phyloP scores from a whole-genome alignment of 345 rosid species.

The Aurinia saxatilis region DNA sequence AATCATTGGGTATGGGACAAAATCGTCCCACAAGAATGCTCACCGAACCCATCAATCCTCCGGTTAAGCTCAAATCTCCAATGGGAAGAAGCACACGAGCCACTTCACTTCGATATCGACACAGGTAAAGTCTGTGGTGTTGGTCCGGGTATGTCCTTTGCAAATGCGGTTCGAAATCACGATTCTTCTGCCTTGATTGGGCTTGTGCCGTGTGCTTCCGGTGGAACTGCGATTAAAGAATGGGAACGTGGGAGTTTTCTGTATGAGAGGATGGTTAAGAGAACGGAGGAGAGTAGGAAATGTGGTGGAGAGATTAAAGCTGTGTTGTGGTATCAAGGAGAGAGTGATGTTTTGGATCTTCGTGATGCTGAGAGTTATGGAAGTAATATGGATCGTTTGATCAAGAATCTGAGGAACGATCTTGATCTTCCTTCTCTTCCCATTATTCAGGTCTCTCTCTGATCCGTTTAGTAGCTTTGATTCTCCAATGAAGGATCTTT shows the following conservation, averaged over 20 bases:
- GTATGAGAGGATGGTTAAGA: constrained; percentile 67
- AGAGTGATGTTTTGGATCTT: constrained; percentile 55
- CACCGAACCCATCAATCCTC: constrained; percentile 44
- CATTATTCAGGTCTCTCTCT: constrained; percentile 49
- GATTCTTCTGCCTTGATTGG: constrained; percentile 29
- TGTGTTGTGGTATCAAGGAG: constrained; percentile 90
- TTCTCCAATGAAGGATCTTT: too few species aligned
- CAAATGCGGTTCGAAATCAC: constrained; percentile 40
- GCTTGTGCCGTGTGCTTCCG: constrained; percentile 80
- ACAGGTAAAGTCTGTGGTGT: constrained; percentile 58
- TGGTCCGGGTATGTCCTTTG: constrained; percentile 90
- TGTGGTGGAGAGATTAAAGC: constrained; percentile 62
- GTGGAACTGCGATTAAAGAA: constrained; percentile 77
- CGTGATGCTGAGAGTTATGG: constrained; percentile 58
- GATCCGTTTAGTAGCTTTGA: neutral
- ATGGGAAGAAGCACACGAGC: constrained; percentile 71
- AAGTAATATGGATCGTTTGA: constrained; percentile 49
- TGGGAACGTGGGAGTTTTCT: constrained; percentile 69
- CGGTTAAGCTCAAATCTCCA: constrained; percentile 54
- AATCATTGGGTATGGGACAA: constrained; percentile 50
- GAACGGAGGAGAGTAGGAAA: constrained; percentile 50
- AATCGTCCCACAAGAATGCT: constrained; percentile 58
- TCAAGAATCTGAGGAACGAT: constrained; percentile 56
- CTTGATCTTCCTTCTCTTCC: constrained; percentile 69
- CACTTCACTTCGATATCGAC: constrained; percentile 82